Base-by-base conservation (phyloP, 2,329 filamentous ascomycete species). In the Fonsecaea erecta region DNA sequence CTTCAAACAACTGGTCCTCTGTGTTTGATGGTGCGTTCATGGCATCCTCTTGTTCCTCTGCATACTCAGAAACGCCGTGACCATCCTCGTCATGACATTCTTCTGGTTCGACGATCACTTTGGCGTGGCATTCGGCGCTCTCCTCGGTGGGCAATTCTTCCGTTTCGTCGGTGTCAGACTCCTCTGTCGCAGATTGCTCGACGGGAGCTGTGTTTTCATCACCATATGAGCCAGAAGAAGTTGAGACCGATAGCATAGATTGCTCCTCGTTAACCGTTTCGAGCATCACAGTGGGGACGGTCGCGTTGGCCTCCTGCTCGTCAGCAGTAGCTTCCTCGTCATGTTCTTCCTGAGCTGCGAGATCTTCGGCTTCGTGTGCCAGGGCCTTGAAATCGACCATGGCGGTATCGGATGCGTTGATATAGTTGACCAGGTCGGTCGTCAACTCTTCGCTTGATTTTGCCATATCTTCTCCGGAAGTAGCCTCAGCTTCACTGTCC, bases 171-270 rank as follows among this genome's bases (percentile, higher is more conserved):
- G 83, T 83, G 64, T 88, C 84, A 21, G 85, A 80, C 2, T 84
- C 86, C 9, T 85, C 76, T 32, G 21, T 26, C 26, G 12, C 12
- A 8, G 7, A 12, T 1, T 67, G 52, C 3, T 62, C 52, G 14
- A 63, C 21, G 21, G 70, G 66, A 53, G 65, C 63, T 11, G 82
- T 80, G 73, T 90, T 90, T 73, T 90, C 88, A 70, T 90, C 87
- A 1, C 83, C 87, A 71, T 89, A 89, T 68, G 88, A 85, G 68
- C 90, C 84, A 71, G 86, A 89, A 1, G 84, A 83, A 66, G 88
- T 86, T 0, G 87, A 89, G 65, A 88, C 86, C 0, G 87, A 89
- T 24, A 73, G 26, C 11, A 68, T 28, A 16, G 65, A 68, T 30
- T 59, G 61, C 37, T 64, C 59, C 37, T 69, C 67, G 34, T 64